phyloP scores from a whole-genome alignment of 2,329 filamentous ascomycete genomes.

The Emydomyces testavorans region DNA sequence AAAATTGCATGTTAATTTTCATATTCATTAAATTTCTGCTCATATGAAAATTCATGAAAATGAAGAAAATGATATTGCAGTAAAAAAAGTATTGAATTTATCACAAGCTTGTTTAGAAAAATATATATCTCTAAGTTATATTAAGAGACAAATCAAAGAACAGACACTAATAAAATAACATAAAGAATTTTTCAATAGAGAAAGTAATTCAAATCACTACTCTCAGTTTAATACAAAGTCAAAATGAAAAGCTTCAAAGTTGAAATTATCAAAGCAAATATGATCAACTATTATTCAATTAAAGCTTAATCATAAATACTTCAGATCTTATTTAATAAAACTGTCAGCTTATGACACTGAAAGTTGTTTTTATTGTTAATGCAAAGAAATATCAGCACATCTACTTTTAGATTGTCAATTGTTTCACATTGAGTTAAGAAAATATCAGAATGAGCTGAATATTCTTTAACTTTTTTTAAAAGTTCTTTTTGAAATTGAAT shows the following conservation, averaged over 20 bases:
- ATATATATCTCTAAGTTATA: neutral
- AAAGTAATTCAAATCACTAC: neutral
- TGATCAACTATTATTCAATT: neutral
- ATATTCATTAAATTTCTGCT: neutral
- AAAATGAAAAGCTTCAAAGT: neutral
- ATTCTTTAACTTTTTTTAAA: neutral
- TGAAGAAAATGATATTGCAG: neutral
- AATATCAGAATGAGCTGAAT: neutral
- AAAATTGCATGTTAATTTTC: neutral
- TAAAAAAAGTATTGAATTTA: neutral
- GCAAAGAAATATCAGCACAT: neutral
- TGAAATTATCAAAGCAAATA: neutral
- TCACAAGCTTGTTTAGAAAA: neutral
- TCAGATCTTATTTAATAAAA: neutral
- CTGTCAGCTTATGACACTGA: neutral
- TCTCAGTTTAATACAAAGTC: neutral
- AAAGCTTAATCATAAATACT: neutral
- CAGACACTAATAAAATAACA: neutral
- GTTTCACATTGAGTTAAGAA: neutral
- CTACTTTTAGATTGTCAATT: neutral
- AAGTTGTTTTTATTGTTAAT: neutral
- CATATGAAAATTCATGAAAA: conserved; percentile 1
- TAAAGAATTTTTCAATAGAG: neutral
- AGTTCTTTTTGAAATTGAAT: neutral
- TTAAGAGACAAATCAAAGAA: conserved; percentile 1